These are phyloP conservation scores for Grammothele lineata DNA, from an alignment of 768 basidiomycete genomes.

Conservation along the genomic window DNA sequence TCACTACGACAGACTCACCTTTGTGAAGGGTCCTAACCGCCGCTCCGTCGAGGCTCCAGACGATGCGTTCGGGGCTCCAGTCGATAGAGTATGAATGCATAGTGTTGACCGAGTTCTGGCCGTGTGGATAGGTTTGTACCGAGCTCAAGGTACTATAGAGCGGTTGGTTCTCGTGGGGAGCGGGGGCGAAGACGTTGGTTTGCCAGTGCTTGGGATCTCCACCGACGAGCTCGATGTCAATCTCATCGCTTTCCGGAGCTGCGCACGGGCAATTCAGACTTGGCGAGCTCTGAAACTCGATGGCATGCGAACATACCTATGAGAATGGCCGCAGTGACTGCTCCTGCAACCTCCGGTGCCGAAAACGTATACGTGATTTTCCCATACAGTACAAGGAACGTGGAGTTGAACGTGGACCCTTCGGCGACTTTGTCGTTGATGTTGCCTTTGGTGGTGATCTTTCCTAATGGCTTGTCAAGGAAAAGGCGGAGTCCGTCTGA, in stretches of 20 bases:
- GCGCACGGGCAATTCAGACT: neutral
- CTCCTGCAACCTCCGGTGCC: conserved; percentile 31
- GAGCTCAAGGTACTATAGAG: conserved; percentile 36
- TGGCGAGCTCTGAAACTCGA: neutral
- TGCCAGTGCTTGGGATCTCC: conserved; percentile 36
- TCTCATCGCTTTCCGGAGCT: conserved; percentile 32
- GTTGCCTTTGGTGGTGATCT: conserved; percentile 27
- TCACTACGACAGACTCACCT: conserved; percentile 11
- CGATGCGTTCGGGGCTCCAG: conserved; percentile 34
- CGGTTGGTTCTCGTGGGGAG: conserved; percentile 25
- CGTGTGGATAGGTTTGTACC: conserved; percentile 25
- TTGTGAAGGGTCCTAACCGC: conserved; percentile 29
- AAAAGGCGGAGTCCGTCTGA: conserved; percentile 29
- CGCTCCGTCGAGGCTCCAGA: conserved; percentile 37
- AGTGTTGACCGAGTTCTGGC: conserved; percentile 11
- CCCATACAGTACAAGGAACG: conserved; percentile 34
- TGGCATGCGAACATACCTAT: conserved; percentile 27
- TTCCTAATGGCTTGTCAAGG: conserved; percentile 28
- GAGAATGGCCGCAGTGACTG: conserved; percentile 38
- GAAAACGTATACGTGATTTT: conserved; percentile 31
- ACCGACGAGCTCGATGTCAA: conserved; percentile 41
- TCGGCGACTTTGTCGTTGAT: conserved; percentile 33
- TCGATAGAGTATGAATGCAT: conserved; percentile 37
- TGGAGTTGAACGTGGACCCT: conserved; percentile 39
- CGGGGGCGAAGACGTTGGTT: conserved; percentile 37